phyloP scores from a whole-genome alignment of 805 yeast species.

The Naumovozyma baii region DNA sequence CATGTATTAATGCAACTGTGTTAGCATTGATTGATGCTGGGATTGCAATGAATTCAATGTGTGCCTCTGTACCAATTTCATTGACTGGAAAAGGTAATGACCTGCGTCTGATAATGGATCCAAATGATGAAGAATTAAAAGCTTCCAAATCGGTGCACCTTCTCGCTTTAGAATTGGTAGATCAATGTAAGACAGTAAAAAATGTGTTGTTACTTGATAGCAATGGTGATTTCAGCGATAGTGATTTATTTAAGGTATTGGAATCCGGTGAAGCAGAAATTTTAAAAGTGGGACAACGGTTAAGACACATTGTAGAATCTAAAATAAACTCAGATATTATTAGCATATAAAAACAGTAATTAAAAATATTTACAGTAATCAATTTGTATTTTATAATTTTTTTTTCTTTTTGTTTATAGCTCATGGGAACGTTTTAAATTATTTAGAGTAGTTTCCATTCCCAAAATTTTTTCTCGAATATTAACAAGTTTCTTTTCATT shows the following conservation, averaged over 20 bases:
- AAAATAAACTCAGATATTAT: constrained; percentile 21
- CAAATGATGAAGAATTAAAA: constrained; percentile 37
- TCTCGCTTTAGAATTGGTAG: constrained; percentile 45
- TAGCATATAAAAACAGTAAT: not conserved
- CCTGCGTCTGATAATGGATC: constrained; percentile 31
- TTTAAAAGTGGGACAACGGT: constrained; percentile 33
- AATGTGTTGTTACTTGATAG: constrained; percentile 64
- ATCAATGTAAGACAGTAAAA: constrained; percentile 37
- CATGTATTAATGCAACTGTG: constrained; percentile 62
- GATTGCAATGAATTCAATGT: constrained; percentile 54
- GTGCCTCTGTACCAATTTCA: constrained; percentile 46
- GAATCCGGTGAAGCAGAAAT: constrained; percentile 43
- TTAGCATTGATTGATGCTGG: constrained; percentile 77
- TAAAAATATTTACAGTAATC: too few relatives aligned
- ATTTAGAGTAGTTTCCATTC: constrained; percentile 71
- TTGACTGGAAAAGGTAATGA: constrained; percentile 17
- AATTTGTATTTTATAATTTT: too few relatives aligned
- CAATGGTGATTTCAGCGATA: constrained; percentile 55
- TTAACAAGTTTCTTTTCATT: constrained; percentile 58
- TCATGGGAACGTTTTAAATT: constrained; percentile 58
- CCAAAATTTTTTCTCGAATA: constrained; percentile 74
- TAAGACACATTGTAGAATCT: constrained; percentile 40
- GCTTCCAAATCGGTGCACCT: constrained; percentile 52
- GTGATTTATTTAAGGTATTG: constrained; percentile 43
- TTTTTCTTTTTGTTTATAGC: too few relatives aligned